These are phyloP conservation scores for Purshia tridentata DNA, from an alignment of 306 rosid genomes.

Conservation along the genomic window DNA sequence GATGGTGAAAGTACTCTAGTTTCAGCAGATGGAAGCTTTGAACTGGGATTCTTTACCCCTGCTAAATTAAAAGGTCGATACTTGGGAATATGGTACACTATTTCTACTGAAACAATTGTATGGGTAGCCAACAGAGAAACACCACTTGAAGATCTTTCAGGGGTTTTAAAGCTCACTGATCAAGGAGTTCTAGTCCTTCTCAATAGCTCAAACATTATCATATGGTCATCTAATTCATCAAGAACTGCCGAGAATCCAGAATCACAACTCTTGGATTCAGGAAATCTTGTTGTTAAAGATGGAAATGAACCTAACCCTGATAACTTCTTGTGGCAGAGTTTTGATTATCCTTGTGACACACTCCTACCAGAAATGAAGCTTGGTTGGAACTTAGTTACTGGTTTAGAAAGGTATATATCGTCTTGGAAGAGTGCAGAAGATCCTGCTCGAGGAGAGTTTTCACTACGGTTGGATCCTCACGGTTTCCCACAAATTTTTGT, in stretches of 20 bases:
- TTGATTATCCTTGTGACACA: conserved; percentile 28
- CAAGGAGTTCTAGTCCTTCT: conserved; percentile 27
- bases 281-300: conserved; percentile 41
- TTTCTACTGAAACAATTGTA: conserved; percentile 1
- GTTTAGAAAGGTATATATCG: conserved; percentile 26
- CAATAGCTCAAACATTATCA: conserved; percentile 3
- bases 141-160: conserved; percentile 19
- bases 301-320: conserved; percentile 1
- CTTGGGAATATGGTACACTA: conserved; percentile 24
- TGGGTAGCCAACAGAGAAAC: conserved; percentile 29
- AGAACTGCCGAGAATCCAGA: conserved; percentile 11
- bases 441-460: conserved; percentile 45
- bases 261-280: conserved; percentile 24
- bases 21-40: conserved; percentile 9
- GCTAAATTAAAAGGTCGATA: conserved; percentile 3
- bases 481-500: conserved; percentile 28
- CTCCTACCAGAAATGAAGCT: conserved; percentile 19
- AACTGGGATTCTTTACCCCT: conserved; percentile 29
- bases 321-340: conserved; percentile 39
- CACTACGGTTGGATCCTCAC: conserved; percentile 1
- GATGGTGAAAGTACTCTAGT: conserved; percentile 6
- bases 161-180: conserved; percentile 11
- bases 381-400: conserved; percentile 40
- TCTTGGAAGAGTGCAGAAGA: conserved; percentile 45
- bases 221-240: conserved; percentile 48